Base-by-base conservation (phyloP, 208 protist genomes). In the Leishmania amazonensis region DNA sequence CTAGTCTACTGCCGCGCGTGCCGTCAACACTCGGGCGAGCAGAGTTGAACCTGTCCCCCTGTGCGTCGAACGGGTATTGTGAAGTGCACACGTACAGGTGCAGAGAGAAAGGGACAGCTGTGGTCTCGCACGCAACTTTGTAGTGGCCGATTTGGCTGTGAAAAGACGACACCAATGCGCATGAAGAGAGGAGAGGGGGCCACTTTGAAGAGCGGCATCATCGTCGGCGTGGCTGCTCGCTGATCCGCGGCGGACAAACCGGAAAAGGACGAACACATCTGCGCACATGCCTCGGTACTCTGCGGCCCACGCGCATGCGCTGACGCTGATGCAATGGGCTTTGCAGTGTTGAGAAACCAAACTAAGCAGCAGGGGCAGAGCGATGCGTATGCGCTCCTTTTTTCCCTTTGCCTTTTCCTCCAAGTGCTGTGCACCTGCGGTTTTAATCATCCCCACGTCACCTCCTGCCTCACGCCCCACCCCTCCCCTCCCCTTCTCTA, bases 1-100 rank as follows among this genome's bases (percentile, higher is more conserved):
- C 58, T 49, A 1, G 82, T 75, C 28, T 81, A 85, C 65, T 85
- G 82, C 78, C 73, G 64, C 42, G 73, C 75, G 11, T 85, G 82
- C 42, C 78, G 73, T 42, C 62, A 85, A 53, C 60, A 83, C 73
- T 54, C 54, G 0, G 83, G 79, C 7, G 83, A 80, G 42, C 74
- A 73, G 11, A 47, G 58, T 76, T 78, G n/a, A 81, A n/a, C 31
- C 21, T 45, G 11, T 19, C 31, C 24, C 31, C 3, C 21, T 51
- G 70, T 53, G 70, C 15, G 4, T 19, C 15, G 5, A 17, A 38
- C 54, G 2, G 5, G 31, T 17, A 62, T 28, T 38, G 15, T n/a
- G 73, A 38, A 58, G 19, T 6, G 31, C 73, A 45, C 51, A 42
- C 73, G 8, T 0, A 35, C 31, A 28, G 15, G 4, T 8, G 19